Evolutionary conservation across 768 basidiomycete species (phyloP).

Genomic region (Leccinum fibrillosum): DNA sequence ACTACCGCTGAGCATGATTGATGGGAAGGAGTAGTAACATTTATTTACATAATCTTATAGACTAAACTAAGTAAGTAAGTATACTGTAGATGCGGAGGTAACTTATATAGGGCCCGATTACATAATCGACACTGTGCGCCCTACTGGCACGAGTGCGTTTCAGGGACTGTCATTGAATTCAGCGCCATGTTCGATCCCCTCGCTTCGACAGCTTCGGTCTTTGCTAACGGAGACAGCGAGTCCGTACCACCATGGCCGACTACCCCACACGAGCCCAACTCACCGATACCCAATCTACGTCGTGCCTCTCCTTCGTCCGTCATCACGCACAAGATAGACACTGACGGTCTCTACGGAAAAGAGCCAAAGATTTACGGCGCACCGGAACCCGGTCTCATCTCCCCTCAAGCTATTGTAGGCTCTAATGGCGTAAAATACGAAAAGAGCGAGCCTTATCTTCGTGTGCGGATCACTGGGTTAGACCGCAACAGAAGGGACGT

Average conservation of each 20-base stretch:
- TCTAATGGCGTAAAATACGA: constrained; percentile 73
- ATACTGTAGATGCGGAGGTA: neutral
- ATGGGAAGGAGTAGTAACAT: neutral
- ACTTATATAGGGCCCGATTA: constrained; percentile 7
- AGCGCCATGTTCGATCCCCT: constrained; percentile 71
- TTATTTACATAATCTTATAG: neutral
- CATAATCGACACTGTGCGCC: constrained; percentile 7
- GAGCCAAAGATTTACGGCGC: constrained; percentile 87
- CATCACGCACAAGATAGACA: constrained; percentile 48
- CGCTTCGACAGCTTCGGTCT: constrained; percentile 49
- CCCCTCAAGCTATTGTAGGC: constrained; percentile 60
- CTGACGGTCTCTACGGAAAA: constrained; percentile 65
- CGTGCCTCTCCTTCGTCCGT: constrained; percentile 52
- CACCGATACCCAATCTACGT: constrained; percentile 69
- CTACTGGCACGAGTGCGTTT: neutral
- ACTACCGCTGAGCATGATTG: constrained; percentile 47
- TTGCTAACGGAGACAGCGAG: constrained; percentile 47
- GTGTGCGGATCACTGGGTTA: constrained; percentile 84
- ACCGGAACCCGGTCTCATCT: constrained; percentile 79
- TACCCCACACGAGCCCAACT: constrained; percentile 69
- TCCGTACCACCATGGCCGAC: constrained; percentile 73
- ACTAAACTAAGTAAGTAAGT: neutral
- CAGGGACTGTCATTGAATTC: neutral
- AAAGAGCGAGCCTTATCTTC: constrained; percentile 78
- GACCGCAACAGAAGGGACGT: constrained; percentile 96